These are phyloP conservation scores for Mortierella polycephala DNA, from an alignment of 371 early-diverging fungal species.

Conservation along the genomic window DNA sequence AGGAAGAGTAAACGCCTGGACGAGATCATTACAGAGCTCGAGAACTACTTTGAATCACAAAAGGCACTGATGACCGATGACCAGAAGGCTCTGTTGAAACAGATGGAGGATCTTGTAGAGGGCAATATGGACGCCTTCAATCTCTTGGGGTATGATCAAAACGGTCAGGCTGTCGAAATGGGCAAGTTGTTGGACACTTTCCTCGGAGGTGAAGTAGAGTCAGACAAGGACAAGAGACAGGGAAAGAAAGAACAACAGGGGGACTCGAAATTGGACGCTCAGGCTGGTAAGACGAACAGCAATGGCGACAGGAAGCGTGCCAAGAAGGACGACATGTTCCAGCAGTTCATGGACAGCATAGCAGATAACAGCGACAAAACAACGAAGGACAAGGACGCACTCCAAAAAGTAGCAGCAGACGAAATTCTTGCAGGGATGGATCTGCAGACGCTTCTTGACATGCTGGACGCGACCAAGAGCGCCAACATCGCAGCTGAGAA, in stretches of 20 bases:
- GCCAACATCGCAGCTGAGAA: no score
- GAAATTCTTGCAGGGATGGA: neutral
- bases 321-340: neutral
- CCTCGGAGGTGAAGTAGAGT: neutral
- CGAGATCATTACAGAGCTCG: slow-evolving; percentile 1
- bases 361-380: slow-evolving; percentile 2
- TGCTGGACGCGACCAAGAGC: slow-evolving; percentile 3
- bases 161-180: slow-evolving; percentile 5
- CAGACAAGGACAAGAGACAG: neutral
- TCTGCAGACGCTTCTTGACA: slow-evolving; percentile 2
- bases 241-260: neutral
- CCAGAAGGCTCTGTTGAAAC: slow-evolving; percentile 4
- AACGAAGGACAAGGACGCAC: neutral
- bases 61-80: slow-evolving; percentile 11
- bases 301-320: neutral
- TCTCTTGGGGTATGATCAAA: neutral
- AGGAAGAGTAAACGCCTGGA: slow-evolving; percentile 7
- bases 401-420: neutral
- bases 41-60: neutral
- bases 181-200: slow-evolving; percentile 8
- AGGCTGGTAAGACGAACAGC: neutral
- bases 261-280: neutral
- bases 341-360: neutral
- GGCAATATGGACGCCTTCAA: neutral
- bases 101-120: slow-evolving; percentile 2